phyloP scores from a whole-genome alignment of 2,329 filamentous ascomycete species.

The Zelopaecilomyces penicillatus region DNA sequence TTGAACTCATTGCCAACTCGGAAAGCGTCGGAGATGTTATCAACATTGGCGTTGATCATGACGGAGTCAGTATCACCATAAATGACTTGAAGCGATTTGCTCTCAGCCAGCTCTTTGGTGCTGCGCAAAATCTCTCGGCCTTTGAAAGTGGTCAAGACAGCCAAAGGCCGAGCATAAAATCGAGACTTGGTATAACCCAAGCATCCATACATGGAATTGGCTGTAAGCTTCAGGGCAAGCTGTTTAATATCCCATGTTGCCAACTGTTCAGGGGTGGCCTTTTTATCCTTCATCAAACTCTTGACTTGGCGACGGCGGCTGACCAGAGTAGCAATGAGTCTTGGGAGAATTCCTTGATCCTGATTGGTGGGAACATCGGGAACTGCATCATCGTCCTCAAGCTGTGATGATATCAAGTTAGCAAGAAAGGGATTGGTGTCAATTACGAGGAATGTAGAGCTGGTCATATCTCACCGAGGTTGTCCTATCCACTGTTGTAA shows the following conservation, averaged over 20 bases:
- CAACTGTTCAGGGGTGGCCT: constrained; percentile 74
- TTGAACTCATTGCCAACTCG: constrained; percentile 95
- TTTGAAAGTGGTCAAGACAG: constrained; percentile 93
- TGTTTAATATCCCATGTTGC: constrained; percentile 98
- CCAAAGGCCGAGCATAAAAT: constrained; percentile 91
- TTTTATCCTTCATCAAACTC: constrained; percentile 91
- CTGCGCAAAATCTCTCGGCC: constrained; percentile 94
- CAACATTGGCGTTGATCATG: constrained; percentile 99
- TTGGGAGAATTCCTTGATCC: constrained; percentile 77
- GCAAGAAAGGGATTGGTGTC: constrained; percentile 1
- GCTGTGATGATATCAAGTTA: constrained; percentile 21
- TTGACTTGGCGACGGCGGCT: constrained; percentile 86
- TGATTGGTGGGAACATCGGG: constrained; percentile 77
- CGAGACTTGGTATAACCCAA: constrained; percentile 93
- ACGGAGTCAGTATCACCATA: constrained; percentile 99
- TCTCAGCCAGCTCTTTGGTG: constrained; percentile 92
- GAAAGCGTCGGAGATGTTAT: constrained; percentile 82
- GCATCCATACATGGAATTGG: constrained; percentile 99
- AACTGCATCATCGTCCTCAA: constrained; percentile 75
- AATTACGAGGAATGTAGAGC: background rate
- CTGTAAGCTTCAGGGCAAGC: constrained; percentile 89
- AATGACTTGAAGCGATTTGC: constrained; percentile 84
- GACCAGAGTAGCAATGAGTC: constrained; percentile 86
- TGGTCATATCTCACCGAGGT: constrained; percentile 48
- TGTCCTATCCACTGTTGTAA: constrained; percentile 85